phyloP scores from a whole-genome alignment of 257 asterid species.

The Solanum lignicaule region DNA sequence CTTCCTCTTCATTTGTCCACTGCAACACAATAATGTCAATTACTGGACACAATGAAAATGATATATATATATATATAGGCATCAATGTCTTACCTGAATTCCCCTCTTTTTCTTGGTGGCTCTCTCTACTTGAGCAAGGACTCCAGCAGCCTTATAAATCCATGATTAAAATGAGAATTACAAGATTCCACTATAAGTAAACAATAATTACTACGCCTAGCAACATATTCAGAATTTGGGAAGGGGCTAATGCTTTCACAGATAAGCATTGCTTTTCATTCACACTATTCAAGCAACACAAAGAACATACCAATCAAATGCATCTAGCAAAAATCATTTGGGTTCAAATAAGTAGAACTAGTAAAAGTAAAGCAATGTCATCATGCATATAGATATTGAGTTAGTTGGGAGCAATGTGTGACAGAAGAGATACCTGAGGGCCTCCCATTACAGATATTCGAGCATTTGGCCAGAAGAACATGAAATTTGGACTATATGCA shows the following conservation, averaged over 20 bases:
- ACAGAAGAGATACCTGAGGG: conserved; percentile 55
- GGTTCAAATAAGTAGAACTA: background rate
- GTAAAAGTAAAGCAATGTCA: background rate
- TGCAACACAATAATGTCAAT: conserved; percentile 9
- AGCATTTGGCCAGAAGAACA: conserved; percentile 98
- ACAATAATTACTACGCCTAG: background rate
- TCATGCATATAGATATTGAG: background rate
- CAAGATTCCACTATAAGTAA: background rate
- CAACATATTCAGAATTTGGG: background rate
- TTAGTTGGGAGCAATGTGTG: background rate
- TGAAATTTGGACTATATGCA: conserved; percentile 85
- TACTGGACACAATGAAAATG: background rate
- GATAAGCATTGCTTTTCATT: background rate
- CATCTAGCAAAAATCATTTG: background rate
- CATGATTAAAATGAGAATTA: background rate
- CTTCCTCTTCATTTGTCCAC: conserved; percentile 94
- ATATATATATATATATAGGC: background rate
- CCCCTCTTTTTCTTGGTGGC: conserved; percentile 69
- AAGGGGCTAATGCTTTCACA: background rate
- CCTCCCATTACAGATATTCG: conserved; percentile 99
- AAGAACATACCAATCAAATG: background rate
- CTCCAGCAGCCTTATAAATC: conserved; percentile 85
- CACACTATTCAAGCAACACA: background rate
- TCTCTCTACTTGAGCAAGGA: conserved; percentile 72
- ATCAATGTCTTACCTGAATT: conserved; percentile 26